Evolutionary conservation across 768 basidiomycete genomes (phyloP), one percentile per base, ranked within the genome.

Genomic region (Suillus bovinus): DNA sequence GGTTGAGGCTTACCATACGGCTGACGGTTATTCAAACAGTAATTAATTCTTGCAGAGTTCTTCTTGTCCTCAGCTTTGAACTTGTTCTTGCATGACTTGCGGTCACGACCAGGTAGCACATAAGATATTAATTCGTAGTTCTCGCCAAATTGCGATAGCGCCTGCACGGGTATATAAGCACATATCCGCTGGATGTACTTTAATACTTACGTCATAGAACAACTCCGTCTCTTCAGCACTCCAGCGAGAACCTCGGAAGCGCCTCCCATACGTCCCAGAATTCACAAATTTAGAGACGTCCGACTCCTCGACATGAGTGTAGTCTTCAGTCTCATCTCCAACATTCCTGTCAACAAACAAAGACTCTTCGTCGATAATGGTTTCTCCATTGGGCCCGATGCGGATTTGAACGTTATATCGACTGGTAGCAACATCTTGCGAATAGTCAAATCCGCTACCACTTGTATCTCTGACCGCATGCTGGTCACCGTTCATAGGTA

Each of bases 121-220:
- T 87, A 88, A 3, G 94, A 91, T 64, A 96, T 94, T 46, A 96
- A 82, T 72, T 96, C 94, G 69, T 96, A 96, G 68, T 96, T 94
- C 72, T 94, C 91, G 36, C 93, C 93, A 67, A 93, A 94, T 71
- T 94, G 93, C 4, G 87, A 82, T 34, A 96, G 78, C n/a, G 91
- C 93, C 94, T 96, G 68, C 38, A 33, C 4, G 59, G 74, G 17
- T 67, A 60, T 58, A n/a, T 66, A 44, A 29, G 13, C 46, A 61
- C 36, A 56, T 20, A 59, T 17, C 11, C 55, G 24, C 38, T 13
- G 11, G 53, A 47, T 47, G 42, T 17, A 34, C 47, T 20, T 13
- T 17, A 44, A 44, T 27, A 74, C 88, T 67, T 68, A 94, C 94
- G 62, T 93, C 82, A 72, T 86, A 96, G 72, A 96, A 96, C 22